Percentiles rank a stretch among this genome's conserved stretches.
Evolutionary conservation across 306 rosid genomes (phyloP).

Genomic region (Lotus japonicus): DNA sequence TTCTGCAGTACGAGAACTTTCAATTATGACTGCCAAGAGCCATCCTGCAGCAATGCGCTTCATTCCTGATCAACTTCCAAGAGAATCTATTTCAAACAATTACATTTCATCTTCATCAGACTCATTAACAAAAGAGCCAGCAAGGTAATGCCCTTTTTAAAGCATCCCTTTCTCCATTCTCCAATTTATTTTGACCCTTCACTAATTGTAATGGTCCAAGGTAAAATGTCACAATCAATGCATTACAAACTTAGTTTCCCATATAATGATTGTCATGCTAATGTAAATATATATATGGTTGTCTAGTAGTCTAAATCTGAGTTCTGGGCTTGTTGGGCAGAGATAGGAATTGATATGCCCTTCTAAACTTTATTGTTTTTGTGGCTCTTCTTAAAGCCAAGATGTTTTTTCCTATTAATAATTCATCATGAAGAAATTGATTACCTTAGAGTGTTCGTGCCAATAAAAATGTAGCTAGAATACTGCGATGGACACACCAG

Average conservation of each 20-base stretch:
- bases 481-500: neutral
- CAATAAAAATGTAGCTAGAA: neutral
- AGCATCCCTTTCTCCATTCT: neutral
- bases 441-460: conserved; percentile 8
- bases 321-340: neutral
- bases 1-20: conserved; percentile 99
- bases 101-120: conserved; percentile 46
- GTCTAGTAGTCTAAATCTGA: neutral
- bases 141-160: conserved; percentile 48
- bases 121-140: conserved; percentile 64
- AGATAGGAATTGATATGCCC: neutral
- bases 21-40: conserved; percentile 98
- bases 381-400: neutral
- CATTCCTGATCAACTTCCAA: conserved; percentile 80
- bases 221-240: neutral
- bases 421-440: conserved; percentile 1
- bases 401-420: neutral
- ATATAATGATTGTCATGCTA: neutral
- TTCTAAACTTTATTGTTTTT: conserved; percentile 12
- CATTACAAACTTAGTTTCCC: neutral
- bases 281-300: neutral
- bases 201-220: conserved; percentile 2
- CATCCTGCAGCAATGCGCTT: conserved; percentile 98
- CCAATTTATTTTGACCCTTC: conserved; percentile 10
- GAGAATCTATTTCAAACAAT: conserved; percentile 53